These are phyloP conservation scores for Deinandra increscens DNA, from an alignment of 129 eudicot genomes.

Conservation along the genomic window DNA sequence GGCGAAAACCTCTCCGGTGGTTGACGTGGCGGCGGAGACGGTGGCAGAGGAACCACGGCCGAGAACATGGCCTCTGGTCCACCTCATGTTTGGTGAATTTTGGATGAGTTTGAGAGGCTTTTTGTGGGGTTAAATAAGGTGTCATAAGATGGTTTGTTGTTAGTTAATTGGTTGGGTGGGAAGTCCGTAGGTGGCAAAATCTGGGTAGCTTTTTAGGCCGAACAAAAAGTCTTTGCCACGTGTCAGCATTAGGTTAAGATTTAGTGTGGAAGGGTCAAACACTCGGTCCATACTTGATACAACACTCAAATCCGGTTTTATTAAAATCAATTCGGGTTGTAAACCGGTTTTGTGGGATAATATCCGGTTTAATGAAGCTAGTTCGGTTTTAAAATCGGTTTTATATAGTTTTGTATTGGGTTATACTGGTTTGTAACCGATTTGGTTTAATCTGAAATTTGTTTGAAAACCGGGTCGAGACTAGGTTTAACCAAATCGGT, in stretches of 20 bases:
- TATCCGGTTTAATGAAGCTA: no score
- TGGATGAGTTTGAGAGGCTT: conserved; percentile 24
- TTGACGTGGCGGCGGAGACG: conserved; percentile 52
- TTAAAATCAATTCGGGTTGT: no score
- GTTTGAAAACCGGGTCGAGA: no score
- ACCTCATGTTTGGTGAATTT: conserved; percentile 43
- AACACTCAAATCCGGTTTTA: no score
- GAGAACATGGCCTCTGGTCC: conserved; percentile 72
- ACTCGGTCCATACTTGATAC: conserved; percentile 18
- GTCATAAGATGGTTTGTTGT: conserved; percentile 7
- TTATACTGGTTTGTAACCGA: no score
- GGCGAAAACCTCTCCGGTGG: conserved; percentile 48
- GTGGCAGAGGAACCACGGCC: conserved; percentile 86
- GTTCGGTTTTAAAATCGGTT: no score
- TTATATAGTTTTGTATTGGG: no score
- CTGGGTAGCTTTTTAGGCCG: conserved; percentile 43
- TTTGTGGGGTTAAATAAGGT: conserved; percentile 33
- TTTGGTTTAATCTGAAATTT: no score
- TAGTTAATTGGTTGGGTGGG: conserved; percentile 59
- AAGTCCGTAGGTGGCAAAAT: conserved; percentile 42
- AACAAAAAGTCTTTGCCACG: conserved; percentile 46
- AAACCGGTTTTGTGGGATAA: no score
- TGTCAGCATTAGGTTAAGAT: conserved; percentile 30
- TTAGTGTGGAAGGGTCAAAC: conserved; percentile 16
- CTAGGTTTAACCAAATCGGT: no score